These are phyloP conservation scores for Hypericum androsaemum DNA, from an alignment of 345 rosid species.

Conservation along the genomic window DNA sequence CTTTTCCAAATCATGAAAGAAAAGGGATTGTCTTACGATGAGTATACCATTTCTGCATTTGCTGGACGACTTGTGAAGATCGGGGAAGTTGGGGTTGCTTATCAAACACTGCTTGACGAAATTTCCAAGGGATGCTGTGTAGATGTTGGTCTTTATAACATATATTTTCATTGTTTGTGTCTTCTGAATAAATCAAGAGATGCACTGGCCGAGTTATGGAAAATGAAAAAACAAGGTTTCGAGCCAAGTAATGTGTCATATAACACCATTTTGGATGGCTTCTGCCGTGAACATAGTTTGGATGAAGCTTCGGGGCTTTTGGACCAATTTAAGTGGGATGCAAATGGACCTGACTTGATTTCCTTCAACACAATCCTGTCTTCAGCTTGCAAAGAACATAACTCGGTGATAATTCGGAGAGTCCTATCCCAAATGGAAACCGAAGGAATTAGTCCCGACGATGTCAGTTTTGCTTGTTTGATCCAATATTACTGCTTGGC, in stretches of 20 bases:
- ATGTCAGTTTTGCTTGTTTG: constrained; percentile 20
- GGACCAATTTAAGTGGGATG: constrained; percentile 25
- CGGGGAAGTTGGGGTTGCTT: constrained; percentile 18
- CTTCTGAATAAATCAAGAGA: constrained; percentile 15
- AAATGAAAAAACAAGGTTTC: constrained; percentile 20
- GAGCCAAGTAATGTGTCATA: constrained; percentile 24
- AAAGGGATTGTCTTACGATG: constrained; percentile 20
- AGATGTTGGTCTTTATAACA: constrained; percentile 29
- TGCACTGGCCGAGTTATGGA: constrained; percentile 24
- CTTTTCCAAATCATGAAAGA: constrained; percentile 15
- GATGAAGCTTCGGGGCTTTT: constrained; percentile 23
- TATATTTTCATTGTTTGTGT: constrained; percentile 27
- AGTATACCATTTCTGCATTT: constrained; percentile 24
- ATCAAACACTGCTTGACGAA: constrained; percentile 14
- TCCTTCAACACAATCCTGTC: constrained; percentile 30
- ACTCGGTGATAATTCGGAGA: constrained; percentile 17
- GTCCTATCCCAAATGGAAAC: constrained; percentile 21
- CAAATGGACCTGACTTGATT: constrained; percentile 24
- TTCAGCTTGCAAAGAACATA: constrained; percentile 23
- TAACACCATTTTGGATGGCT: constrained; percentile 29
- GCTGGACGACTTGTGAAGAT: constrained; percentile 24
- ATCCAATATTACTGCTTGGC: constrained; percentile 19
- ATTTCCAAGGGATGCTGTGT: constrained; percentile 14
- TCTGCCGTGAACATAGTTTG: constrained; percentile 22
- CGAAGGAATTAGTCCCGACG: constrained; percentile 19